Conservation (phyloP, 305 asterid species). For the Fraxinus latifolia region DNA sequence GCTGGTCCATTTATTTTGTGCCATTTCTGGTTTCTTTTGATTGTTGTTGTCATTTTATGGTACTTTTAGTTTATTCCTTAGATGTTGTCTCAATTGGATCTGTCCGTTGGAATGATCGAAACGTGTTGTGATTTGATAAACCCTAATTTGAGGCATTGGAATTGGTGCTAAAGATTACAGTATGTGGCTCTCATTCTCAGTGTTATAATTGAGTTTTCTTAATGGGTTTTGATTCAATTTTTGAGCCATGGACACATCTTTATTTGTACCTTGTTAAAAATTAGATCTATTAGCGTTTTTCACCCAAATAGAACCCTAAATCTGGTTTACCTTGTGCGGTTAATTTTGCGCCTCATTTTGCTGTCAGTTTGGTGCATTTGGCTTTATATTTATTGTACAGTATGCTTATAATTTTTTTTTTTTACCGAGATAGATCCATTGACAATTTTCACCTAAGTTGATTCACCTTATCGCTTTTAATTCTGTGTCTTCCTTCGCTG, state of each 20-base stretch:
- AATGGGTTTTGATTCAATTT: conserved; percentile 22
- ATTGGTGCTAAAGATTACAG: conserved; percentile 8
- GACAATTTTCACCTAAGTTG: conserved; percentile 19
- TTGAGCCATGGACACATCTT: conserved; percentile 10
- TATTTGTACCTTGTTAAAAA: conserved; percentile 13
- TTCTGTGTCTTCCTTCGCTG: conserved; percentile 18
- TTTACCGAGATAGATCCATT: background rate
- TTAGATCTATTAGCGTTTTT: conserved; percentile 2
- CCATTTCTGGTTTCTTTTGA: conserved; percentile 23
- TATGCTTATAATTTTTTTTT: background rate
- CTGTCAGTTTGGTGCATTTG: background rate
- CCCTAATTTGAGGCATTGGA: conserved; percentile 40
- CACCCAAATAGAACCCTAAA: conserved; percentile 15
- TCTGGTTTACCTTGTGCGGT: background rate
- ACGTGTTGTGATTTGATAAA: conserved; percentile 20
- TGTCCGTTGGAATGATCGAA: conserved; percentile 20
- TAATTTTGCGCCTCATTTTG: background rate
- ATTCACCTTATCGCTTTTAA: conserved; percentile 1
- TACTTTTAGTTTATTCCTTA: conserved; percentile 23
- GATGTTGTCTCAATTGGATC: conserved; percentile 18
- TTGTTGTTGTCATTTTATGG: conserved; percentile 22
- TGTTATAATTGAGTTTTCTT: background rate
- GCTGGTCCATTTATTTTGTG: conserved; percentile 24
- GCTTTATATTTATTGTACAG: background rate
- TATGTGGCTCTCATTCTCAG: background rate